Evolutionary conservation across 345 rosid genomes (phyloP).

Genomic region (Toxicodendron radicans): DNA sequence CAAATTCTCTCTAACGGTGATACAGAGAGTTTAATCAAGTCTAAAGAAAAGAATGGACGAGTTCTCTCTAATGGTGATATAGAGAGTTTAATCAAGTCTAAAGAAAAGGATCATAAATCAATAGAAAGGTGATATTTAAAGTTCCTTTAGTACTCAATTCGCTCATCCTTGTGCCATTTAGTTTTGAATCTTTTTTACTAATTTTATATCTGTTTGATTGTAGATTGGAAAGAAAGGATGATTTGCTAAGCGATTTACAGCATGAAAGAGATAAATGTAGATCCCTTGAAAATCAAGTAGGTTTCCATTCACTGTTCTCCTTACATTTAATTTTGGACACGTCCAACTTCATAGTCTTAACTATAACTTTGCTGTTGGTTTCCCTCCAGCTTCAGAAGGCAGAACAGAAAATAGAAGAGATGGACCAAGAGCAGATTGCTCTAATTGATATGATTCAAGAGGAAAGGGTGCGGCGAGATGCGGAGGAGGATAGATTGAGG

Average conservation of each 20-base stretch:
- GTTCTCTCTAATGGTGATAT: neutral
- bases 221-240: constrained; percentile 20
- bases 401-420: constrained; percentile 15
- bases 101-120: constrained; percentile 20
- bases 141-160: neutral
- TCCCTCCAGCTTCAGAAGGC: constrained; percentile 21
- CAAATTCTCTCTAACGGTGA: neutral
- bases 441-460: constrained; percentile 25
- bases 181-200: neutral
- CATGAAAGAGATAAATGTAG: constrained; percentile 27
- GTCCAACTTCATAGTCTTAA: too few relatives aligned
- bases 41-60: constrained; percentile 23
- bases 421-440: constrained; percentile 22
- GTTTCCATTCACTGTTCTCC: constrained; percentile 1
- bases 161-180: neutral
- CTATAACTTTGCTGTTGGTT: neutral
- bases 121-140: constrained; percentile 25
- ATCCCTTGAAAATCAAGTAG: constrained; percentile 38
- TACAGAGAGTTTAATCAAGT: constrained; percentile 4
- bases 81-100: constrained; percentile 13
- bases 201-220: neutral
- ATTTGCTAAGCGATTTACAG: constrained; percentile 11
- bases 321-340: too few relatives aligned
- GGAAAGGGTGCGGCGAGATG: constrained; percentile 34
- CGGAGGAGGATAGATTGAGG: constrained; percentile 34